These are phyloP conservation scores for Rhizomucor miehei DNA, from an alignment of 371 early-diverging fungal genomes.

Conservation along the genomic window DNA sequence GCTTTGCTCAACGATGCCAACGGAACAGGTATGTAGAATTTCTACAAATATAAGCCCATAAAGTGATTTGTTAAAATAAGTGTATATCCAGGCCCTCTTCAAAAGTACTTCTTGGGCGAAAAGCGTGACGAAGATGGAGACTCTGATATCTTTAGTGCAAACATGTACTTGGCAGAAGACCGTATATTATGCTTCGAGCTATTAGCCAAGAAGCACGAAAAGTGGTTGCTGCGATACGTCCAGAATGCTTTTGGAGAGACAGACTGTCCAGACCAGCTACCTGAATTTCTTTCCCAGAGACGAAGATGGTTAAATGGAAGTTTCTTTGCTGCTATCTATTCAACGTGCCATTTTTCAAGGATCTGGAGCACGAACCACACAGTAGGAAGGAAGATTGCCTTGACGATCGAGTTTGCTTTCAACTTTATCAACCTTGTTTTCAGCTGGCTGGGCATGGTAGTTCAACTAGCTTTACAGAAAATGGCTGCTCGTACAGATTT, in stretches of 20 bases:
- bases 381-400: conserved; percentile 55
- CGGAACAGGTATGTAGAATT: conserved; percentile 28
- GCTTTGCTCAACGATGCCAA: conserved; percentile 54
- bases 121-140: conserved; percentile 36
- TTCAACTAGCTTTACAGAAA: conserved; percentile 33
- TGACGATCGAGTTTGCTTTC: conserved; percentile 71
- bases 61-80: too few relatives aligned
- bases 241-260: conserved; percentile 70
- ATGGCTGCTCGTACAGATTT: background rate
- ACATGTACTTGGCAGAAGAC: conserved; percentile 80
- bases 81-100: conserved; percentile 68
- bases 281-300: conserved; percentile 67
- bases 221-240: conserved; percentile 70
- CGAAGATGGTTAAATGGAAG: conserved; percentile 77
- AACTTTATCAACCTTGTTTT: conserved; percentile 72
- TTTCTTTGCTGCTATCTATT: conserved; percentile 69
- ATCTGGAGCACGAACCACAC: conserved; percentile 79
- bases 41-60: too few relatives aligned
- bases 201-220: conserved; percentile 60
- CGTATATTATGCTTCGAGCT: conserved; percentile 78
- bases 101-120: conserved; percentile 69
- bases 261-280: conserved; percentile 66
- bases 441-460: conserved; percentile 80
- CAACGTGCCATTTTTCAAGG: conserved; percentile 73
- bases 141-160: conserved; percentile 60